Conservation (phyloP, 1,284 basidiomycete genomes). For the Hortiboletus rubellus region DNA sequence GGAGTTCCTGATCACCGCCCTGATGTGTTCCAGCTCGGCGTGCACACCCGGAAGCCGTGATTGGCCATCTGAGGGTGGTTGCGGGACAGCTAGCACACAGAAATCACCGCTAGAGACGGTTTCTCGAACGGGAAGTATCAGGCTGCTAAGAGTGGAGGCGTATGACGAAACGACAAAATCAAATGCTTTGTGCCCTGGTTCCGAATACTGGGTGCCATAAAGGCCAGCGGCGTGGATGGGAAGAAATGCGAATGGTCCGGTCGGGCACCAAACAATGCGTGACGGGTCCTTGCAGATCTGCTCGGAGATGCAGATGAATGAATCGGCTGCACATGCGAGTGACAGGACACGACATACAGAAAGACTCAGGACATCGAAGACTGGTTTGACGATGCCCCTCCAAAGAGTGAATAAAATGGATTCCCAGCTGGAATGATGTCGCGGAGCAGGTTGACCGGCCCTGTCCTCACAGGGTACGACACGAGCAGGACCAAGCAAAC, state of each 20-base stretch:
- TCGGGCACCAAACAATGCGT: not conserved
- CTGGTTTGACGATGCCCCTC: not conserved
- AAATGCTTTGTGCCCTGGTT: too few species aligned
- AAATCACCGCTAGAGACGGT: not conserved
- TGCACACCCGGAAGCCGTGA: not conserved
- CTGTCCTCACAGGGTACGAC: not conserved
- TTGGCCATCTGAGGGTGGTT: not conserved
- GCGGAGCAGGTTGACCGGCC: not conserved
- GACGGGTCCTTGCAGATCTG: not conserved
- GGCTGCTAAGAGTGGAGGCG: too few species aligned
- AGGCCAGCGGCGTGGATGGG: not conserved
- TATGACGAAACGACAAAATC: too few species aligned
- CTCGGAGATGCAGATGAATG: not conserved
- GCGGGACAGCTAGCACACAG: not conserved
- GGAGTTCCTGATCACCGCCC: not conserved
- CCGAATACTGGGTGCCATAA: not conserved
- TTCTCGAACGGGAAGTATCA: too few species aligned
- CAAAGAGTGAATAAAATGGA: not conserved
- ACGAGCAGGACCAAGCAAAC: not conserved
- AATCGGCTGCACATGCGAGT: too few species aligned
- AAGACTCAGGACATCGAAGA: not conserved
- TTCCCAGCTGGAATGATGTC: not conserved
- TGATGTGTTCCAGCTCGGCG: not conserved
- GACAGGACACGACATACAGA: not conserved
- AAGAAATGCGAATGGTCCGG: not conserved